These are phyloP conservation scores for Boletus sensibilis DNA, from an alignment of 768 basidiomycete species.

Conservation along the genomic window DNA sequence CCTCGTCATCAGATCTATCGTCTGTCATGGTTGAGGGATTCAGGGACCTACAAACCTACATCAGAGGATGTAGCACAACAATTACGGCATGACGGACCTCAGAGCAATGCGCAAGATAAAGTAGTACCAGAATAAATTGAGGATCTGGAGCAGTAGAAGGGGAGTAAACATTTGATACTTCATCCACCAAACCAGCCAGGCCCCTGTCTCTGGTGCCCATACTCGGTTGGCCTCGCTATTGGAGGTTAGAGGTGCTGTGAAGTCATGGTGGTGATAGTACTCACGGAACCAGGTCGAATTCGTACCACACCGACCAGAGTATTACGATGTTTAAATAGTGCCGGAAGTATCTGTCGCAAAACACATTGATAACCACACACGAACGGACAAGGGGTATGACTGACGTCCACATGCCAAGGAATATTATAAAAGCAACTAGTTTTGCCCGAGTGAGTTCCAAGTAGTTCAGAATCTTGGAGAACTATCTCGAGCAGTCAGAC, in stretches of 20 bases:
- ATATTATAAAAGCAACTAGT: slow-evolving; percentile 56
- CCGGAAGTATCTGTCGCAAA: slow-evolving; percentile 74
- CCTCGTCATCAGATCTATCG: slow-evolving; percentile 80
- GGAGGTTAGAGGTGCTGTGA: slow-evolving; percentile 2
- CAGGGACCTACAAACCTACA: slow-evolving; percentile 46
- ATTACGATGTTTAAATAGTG: slow-evolving; percentile 88
- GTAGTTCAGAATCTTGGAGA: slow-evolving; percentile 89
- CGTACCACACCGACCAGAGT: slow-evolving; percentile 81
- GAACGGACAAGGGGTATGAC: slow-evolving; percentile 28
- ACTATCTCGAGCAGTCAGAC: slow-evolving; percentile 38
- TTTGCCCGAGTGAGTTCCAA: slow-evolving; percentile 67
- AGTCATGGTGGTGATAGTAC: slow-evolving; percentile 27
- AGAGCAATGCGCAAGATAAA: slow-evolving; percentile 75
- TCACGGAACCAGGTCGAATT: slow-evolving; percentile 75
- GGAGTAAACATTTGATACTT: slow-evolving; percentile 77
- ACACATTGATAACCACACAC: background rate
- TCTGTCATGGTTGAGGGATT: slow-evolving; percentile 52
- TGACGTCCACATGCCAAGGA: slow-evolving; percentile 80
- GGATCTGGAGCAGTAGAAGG: slow-evolving; percentile 67
- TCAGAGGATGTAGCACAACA: slow-evolving; percentile 6
- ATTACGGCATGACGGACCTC: slow-evolving; percentile 48
- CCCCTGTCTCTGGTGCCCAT: slow-evolving; percentile 62
- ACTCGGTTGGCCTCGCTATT: slow-evolving; percentile 51
- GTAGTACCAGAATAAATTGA: slow-evolving; percentile 95
- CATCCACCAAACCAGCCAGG: slow-evolving; percentile 77